Evolutionary conservation across 257 asterid species (phyloP).

Genomic region (Jacaranda mimosifolia): DNA sequence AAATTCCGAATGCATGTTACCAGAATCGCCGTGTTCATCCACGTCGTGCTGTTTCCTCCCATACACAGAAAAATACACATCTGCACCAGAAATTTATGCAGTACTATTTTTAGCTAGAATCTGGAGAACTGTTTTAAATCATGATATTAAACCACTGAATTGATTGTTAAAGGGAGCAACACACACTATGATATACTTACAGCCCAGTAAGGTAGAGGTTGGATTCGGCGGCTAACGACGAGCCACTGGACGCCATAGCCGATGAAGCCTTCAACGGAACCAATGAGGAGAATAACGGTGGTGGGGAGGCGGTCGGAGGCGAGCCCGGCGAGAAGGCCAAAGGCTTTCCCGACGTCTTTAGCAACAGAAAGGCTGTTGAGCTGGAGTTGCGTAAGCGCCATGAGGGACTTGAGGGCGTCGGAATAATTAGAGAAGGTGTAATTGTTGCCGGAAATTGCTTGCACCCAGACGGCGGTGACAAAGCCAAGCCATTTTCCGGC

Average conservation of each 20-base stretch:
- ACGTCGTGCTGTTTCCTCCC: constrained; percentile 98
- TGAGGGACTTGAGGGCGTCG: constrained; percentile 80
- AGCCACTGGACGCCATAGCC: constrained; percentile 99
- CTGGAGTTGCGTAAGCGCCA: constrained; percentile 92
- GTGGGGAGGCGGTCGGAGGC: constrained; percentile 91
- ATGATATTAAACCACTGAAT: background rate
- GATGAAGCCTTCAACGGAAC: constrained; percentile 80
- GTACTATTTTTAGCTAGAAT: background rate
- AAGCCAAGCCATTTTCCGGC: constrained; percentile 94
- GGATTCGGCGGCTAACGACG: constrained; percentile 85
- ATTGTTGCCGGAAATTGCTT: constrained; percentile 93
- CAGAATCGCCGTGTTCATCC: constrained; percentile 97
- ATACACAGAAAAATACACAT: constrained; percentile 90
- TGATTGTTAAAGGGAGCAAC: background rate
- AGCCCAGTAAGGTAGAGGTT: constrained; percentile 94
- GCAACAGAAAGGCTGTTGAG: constrained; percentile 96
- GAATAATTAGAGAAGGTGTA: constrained; percentile 96
- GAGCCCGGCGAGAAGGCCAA: constrained; percentile 87
- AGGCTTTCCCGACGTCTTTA: constrained; percentile 93
- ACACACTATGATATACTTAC: constrained; percentile 38
- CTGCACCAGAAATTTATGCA: constrained; percentile 41
- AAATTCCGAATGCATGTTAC: constrained; percentile 93
- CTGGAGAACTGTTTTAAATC: background rate
- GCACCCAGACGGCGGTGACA: constrained; percentile 98
- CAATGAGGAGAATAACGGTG: constrained; percentile 76